Conservation (phyloP, 768 basidiomycete species). For the Daedaleopsis sinensis region DNA sequence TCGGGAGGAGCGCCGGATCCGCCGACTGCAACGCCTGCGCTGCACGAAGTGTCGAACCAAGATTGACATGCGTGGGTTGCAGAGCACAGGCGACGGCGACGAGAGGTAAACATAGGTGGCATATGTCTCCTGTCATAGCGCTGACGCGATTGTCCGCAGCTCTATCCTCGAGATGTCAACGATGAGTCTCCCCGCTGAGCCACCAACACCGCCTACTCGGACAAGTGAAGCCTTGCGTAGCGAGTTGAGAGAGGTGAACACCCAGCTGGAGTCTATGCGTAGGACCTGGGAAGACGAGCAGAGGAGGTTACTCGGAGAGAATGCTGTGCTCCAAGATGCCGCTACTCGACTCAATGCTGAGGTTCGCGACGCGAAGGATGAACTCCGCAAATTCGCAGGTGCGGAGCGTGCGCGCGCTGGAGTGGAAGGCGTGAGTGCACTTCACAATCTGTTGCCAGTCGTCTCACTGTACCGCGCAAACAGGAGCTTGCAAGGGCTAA, state of each 20-base stretch:
- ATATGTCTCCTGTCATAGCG: background rate
- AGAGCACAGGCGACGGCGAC: slow-evolving; percentile 48
- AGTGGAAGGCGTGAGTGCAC: slow-evolving; percentile 55
- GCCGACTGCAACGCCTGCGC: slow-evolving; percentile 59
- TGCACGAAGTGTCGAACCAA: slow-evolving; percentile 73
- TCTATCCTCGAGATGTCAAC: slow-evolving; percentile 53
- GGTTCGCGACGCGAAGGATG: slow-evolving; percentile 59
- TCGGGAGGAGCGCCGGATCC: slow-evolving; percentile 69
- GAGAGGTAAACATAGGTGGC: slow-evolving; percentile 53
- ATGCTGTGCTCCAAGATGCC: slow-evolving; percentile 70
- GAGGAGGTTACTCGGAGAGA: slow-evolving; percentile 65
- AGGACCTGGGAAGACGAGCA: slow-evolving; percentile 73
- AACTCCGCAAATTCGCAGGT: slow-evolving; percentile 55
- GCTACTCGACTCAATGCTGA: slow-evolving; percentile 67
- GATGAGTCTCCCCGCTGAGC: slow-evolving; percentile 52
- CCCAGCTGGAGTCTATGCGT: slow-evolving; percentile 65
- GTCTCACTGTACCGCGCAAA: background rate
- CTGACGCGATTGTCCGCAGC: slow-evolving; percentile 35
- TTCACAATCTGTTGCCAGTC: background rate
- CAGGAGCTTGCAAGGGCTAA: slow-evolving; percentile 78
- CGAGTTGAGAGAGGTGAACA: slow-evolving; percentile 63
- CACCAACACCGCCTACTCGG: slow-evolving; percentile 69
- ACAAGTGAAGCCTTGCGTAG: slow-evolving; percentile 65
- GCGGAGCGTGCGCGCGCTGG: slow-evolving; percentile 53
- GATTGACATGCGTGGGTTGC: slow-evolving; percentile 51